These are phyloP conservation scores for Saccharomycopsis babjevae DNA, from an alignment of 805 yeast species.

Conservation along the genomic window DNA sequence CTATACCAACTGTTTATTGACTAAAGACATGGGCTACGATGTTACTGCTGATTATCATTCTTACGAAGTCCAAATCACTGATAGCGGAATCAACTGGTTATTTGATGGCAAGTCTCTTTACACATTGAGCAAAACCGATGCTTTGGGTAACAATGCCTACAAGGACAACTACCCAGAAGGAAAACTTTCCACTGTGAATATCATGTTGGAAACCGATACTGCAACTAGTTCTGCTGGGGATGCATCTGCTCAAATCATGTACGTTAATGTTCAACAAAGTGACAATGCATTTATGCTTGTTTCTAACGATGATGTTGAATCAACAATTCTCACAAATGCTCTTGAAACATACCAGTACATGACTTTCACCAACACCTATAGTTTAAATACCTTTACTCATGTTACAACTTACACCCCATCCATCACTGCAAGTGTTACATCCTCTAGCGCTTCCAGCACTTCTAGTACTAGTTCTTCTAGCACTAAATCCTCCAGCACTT, in stretches of 20 bases:
- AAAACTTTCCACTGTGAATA: slow-evolving; percentile 12
- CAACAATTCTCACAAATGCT: not conserved
- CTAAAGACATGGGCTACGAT: slow-evolving; percentile 1
- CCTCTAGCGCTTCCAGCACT: not conserved
- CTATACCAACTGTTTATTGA: not conserved
- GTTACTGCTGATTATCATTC: slow-evolving; percentile 10
- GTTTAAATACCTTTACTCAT: slow-evolving; percentile 16
- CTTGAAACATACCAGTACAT: slow-evolving; percentile 2
- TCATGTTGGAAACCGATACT: slow-evolving; percentile 11
- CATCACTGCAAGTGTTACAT: slow-evolving; percentile 2
- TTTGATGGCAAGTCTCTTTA: slow-evolving; percentile 9
- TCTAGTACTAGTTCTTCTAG: not conserved
- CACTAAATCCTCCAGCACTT: not conserved
- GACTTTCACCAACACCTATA: slow-evolving; percentile 14
- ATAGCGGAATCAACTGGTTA: slow-evolving; percentile 1
- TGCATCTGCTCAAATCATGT: not conserved
- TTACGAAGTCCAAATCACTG: slow-evolving; percentile 3
- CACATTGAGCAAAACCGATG: slow-evolving; percentile 3
- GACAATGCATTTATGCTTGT: not conserved
- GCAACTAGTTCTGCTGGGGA: not conserved
- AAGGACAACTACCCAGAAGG: slow-evolving; percentile 7
- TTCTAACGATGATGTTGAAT: not conserved
- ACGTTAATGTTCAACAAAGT: not conserved
- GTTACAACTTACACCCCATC: slow-evolving; percentile 18
- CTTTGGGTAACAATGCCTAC: not conserved